Conservation (phyloP, 768 basidiomycete genomes). For the Podaxis rugospora region DNA sequence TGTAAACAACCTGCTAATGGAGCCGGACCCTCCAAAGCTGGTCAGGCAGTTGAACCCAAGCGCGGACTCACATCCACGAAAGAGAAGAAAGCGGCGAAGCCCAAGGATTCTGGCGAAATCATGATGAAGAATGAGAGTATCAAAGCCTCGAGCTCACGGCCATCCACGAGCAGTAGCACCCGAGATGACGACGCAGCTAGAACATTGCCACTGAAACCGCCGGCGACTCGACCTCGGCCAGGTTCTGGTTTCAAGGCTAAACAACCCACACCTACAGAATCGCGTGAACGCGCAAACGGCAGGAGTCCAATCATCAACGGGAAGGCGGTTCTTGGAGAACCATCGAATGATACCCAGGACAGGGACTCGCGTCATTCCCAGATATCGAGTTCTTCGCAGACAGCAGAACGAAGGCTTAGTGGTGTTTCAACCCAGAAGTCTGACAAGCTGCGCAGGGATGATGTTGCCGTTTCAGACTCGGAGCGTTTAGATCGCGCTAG, state of each 20-base stretch:
- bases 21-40: constrained; percentile 1
- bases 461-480: constrained; percentile 2
- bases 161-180: constrained; percentile 14
- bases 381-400: background rate
- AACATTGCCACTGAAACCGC: constrained; percentile 2
- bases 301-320: constrained; percentile 9
- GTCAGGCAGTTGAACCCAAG: constrained; percentile 25
- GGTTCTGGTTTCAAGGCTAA: constrained; percentile 14
- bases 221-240: constrained; percentile 7
- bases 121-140: constrained; percentile 46
- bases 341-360: background rate
- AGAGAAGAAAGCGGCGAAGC: constrained; percentile 41
- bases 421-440: background rate
- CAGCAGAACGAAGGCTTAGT: background rate
- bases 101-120: constrained; percentile 34
- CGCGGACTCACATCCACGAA: constrained; percentile 45
- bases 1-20: constrained; percentile 1
- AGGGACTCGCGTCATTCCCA: background rate
- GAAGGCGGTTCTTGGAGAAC: constrained; percentile 3
- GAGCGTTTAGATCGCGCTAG: constrained; percentile 8
- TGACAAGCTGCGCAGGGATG: constrained; percentile 3
- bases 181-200: constrained; percentile 12
- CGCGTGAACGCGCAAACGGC: background rate
- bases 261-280: constrained; percentile 6
- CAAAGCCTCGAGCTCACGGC: constrained; percentile 18